Percentiles rank a stretch among this genome's conserved stretches.
Evolutionary conservation across 768 basidiomycete genomes (phyloP).

Genomic region (Polyporus arcularius): DNA sequence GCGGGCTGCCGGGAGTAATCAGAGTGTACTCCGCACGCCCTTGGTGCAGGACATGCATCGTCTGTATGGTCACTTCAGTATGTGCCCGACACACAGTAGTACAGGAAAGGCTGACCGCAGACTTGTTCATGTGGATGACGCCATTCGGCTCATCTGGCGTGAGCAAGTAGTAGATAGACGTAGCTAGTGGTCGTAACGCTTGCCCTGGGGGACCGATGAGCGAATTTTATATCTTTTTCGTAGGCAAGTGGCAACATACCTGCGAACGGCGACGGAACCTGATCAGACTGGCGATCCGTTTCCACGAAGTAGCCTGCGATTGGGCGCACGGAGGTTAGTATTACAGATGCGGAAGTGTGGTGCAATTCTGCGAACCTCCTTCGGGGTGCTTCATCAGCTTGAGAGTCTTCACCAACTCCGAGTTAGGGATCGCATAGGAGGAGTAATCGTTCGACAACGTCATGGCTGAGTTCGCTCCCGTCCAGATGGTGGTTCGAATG

Average conservation of each 20-base stretch:
- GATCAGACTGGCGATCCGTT: conserved; percentile 34
- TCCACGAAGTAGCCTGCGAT: conserved; percentile 37
- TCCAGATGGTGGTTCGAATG: background rate
- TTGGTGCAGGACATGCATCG: conserved; percentile 52
- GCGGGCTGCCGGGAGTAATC: conserved; percentile 36
- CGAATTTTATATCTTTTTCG: background rate
- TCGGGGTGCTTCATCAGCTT: conserved; percentile 32
- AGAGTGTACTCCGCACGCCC: conserved; percentile 54
- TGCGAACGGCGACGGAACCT: conserved; percentile 36
- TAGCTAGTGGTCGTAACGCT: conserved; percentile 38
- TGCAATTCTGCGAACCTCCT: conserved; percentile 20
- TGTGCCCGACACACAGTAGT: background rate
- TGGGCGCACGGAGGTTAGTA: background rate
- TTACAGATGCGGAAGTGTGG: background rate
- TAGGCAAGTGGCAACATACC: conserved; percentile 20
- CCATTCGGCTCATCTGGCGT: conserved; percentile 42
- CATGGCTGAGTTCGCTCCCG: background rate
- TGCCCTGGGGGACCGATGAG: background rate
- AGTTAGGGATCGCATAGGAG: conserved; percentile 30
- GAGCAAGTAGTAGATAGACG: conserved; percentile 52
- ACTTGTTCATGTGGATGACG: conserved; percentile 50
- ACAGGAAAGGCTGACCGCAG: conserved; percentile 34
- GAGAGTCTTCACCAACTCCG: conserved; percentile 29
- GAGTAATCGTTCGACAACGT: conserved; percentile 1
- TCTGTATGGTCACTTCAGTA: conserved; percentile 32